These are phyloP conservation scores for Vanrija pseudolonga DNA, from an alignment of 1,284 basidiomycete species.

Conservation along the genomic window DNA sequence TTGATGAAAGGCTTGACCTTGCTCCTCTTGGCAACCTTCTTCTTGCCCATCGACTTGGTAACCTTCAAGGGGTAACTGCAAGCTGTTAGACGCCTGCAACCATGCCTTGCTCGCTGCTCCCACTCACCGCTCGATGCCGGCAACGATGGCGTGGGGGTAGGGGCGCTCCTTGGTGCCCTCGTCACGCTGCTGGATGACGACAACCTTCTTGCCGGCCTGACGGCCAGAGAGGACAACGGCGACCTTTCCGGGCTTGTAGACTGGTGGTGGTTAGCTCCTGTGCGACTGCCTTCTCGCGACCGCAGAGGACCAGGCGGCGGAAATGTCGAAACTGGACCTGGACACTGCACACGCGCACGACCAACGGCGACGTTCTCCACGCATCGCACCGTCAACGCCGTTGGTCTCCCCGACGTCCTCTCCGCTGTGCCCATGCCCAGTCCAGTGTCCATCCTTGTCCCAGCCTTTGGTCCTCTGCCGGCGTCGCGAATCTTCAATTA, in stretches of 20 bases:
- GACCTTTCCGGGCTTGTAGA: conserved; percentile 98
- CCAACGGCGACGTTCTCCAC: conserved; percentile 2
- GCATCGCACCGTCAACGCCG: too few relatives aligned
- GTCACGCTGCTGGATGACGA: conserved; percentile 90
- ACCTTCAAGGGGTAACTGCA: conserved; percentile 88
- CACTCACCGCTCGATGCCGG: conserved; percentile 72
- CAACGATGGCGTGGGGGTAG: conserved; percentile 94
- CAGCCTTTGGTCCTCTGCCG: conserved; percentile 7
- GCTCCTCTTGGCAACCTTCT: conserved; percentile 82
- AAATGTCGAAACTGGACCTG: not conserved
- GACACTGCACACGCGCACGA: not conserved
- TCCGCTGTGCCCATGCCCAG: not conserved
- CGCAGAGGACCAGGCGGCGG: not conserved
- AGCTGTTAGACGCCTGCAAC: not conserved
- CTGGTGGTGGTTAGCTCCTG: too few relatives aligned
- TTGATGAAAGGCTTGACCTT: conserved; percentile 99
- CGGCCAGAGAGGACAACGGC: conserved; percentile 94
- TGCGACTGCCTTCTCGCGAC: not conserved
- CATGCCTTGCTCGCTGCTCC: not conserved
- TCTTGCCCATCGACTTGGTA: conserved; percentile 91
- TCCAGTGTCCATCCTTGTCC: too few relatives aligned
- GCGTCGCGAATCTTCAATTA: not conserved
- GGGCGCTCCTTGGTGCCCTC: conserved; percentile 82
- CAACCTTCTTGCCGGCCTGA: conserved; percentile 97
- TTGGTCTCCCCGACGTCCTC: too few relatives aligned